These are phyloP conservation scores for Xylaria curta DNA, from an alignment of 495 filamentous ascomycete genomes.

Conservation along the genomic window DNA sequence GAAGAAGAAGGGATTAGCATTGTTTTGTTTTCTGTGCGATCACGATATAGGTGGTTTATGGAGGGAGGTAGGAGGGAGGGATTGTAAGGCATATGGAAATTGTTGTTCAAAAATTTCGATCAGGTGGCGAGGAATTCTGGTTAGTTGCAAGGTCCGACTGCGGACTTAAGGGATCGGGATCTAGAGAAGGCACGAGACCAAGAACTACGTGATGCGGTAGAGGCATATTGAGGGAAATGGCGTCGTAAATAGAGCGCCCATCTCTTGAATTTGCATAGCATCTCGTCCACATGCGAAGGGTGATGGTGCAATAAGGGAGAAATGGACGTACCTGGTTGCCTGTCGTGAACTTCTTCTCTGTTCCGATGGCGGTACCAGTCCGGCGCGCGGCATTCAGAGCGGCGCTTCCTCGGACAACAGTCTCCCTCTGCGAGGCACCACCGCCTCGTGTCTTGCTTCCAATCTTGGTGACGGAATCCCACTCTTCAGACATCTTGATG, in stretches of 20 bases:
- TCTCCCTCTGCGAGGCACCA: conserved; percentile 73
- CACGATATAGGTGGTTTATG: no score
- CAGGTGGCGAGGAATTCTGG: neutral
- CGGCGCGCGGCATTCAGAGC: conserved; percentile 92
- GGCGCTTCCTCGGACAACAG: conserved; percentile 82
- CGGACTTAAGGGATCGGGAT: neutral
- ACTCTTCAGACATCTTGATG: conserved; percentile 66
- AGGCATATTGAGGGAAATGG: neutral
- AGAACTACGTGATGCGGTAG: neutral
- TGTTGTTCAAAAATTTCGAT: neutral
- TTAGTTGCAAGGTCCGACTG: neutral
- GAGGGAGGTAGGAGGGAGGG: no score
- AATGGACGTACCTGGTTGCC: conserved; percentile 74
- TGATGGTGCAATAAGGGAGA: conserved; percentile 2
- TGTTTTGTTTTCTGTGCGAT: neutral
- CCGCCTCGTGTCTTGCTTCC: conserved; percentile 75
- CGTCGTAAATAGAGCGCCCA: neutral
- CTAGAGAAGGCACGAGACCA: neutral
- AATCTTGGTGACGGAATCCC: conserved; percentile 92
- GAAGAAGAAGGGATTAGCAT: conserved; percentile 3
- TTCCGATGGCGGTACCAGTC: conserved; percentile 74
- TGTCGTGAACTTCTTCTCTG: conserved; percentile 89
- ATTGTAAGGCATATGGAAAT: neutral
- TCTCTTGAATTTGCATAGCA: neutral
- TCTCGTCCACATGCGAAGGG: neutral